A percentile compares a stretch with the other conserved stretches of the same genome.
These are phyloP conservation scores for Podospora bellae-mahoneyi DNA, from an alignment of 495 filamentous ascomycete genomes.

Conservation along the genomic window DNA sequence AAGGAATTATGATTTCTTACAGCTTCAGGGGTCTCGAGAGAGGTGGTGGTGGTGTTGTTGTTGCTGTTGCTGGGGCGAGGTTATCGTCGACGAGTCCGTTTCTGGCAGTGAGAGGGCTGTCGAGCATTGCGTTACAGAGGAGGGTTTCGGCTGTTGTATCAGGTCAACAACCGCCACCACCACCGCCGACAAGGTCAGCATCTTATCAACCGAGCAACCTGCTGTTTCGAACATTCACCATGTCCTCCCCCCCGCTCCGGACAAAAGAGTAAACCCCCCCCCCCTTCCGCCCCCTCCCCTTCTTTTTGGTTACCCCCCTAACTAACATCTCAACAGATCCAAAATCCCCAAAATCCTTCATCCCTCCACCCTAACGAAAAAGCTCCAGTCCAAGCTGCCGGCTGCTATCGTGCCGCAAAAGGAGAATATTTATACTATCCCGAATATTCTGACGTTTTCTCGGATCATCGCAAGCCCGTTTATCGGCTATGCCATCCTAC, in stretches of 20 bases:
- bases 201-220: not conserved
- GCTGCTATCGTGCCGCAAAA: slow-evolving; percentile 39
- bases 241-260: not conserved
- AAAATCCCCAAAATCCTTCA: slow-evolving; percentile 13
- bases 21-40: not conserved
- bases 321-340: not conserved
- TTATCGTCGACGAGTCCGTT: not conserved
- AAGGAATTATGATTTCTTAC: not conserved
- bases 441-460: slow-evolving; percentile 86
- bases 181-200: not conserved
- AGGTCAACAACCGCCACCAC: too few species aligned
- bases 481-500: slow-evolving; percentile 84
- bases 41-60: too few species aligned
- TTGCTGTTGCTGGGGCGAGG: not conserved
- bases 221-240: not conserved
- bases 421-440: slow-evolving; percentile 95
- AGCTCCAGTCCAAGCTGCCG: slow-evolving; percentile 46
- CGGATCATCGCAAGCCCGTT: slow-evolving; percentile 79
- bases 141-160: not conserved
- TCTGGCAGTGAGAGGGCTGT: not conserved
- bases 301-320: not conserved
- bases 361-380: slow-evolving; percentile 29
- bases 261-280: not conserved
- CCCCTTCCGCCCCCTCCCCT: not conserved
- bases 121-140: not conserved